Percentiles rank a stretch among this genome's conserved stretches.
phyloP scores from a whole-genome alignment of 768 basidiomycete species.

The Phylloporus arenicola region DNA sequence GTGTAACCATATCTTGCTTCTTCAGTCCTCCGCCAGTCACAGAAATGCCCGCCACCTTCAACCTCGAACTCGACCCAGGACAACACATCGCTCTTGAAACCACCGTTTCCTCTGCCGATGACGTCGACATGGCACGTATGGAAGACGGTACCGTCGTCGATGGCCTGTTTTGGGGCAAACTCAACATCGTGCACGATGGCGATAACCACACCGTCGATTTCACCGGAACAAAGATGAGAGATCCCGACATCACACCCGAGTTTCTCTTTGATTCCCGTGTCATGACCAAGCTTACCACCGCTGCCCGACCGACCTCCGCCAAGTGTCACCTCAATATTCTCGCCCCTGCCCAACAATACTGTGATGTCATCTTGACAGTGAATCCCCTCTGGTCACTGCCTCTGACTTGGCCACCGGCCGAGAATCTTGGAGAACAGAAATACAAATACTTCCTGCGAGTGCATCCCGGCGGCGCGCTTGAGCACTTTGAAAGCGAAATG shows the following conservation, averaged over 20 bases:
- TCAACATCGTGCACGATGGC: slow-evolving; percentile 73
- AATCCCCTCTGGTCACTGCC: slow-evolving; percentile 72
- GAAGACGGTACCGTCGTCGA: slow-evolving; percentile 85
- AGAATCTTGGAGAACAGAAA: slow-evolving; percentile 60
- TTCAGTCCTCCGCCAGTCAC: slow-evolving; percentile 62
- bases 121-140: slow-evolving; percentile 88
- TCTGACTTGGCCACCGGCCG: slow-evolving; percentile 74
- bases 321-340: slow-evolving; percentile 73
- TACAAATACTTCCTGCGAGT: slow-evolving; percentile 80
- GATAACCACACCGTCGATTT: slow-evolving; percentile 81
- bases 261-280: slow-evolving; percentile 73
- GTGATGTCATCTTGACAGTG: slow-evolving; percentile 69
- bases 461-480: slow-evolving; percentile 79
- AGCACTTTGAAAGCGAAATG: slow-evolving; percentile 81
- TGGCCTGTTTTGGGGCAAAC: slow-evolving; percentile 84
- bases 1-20: not conserved
- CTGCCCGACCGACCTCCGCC: slow-evolving; percentile 67
- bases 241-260: slow-evolving; percentile 60
- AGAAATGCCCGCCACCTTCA: slow-evolving; percentile 85
- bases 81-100: slow-evolving; percentile 79
- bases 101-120: slow-evolving; percentile 68
- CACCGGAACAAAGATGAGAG: slow-evolving; percentile 66
- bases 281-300: slow-evolving; percentile 70
- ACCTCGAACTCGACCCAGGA: slow-evolving; percentile 72
- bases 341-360: slow-evolving; percentile 69